A percentile compares a stretch with the other conserved stretches of the same genome.
phyloP scores from a whole-genome alignment of 208 protist species.

The Naegleria gruberi region DNA sequence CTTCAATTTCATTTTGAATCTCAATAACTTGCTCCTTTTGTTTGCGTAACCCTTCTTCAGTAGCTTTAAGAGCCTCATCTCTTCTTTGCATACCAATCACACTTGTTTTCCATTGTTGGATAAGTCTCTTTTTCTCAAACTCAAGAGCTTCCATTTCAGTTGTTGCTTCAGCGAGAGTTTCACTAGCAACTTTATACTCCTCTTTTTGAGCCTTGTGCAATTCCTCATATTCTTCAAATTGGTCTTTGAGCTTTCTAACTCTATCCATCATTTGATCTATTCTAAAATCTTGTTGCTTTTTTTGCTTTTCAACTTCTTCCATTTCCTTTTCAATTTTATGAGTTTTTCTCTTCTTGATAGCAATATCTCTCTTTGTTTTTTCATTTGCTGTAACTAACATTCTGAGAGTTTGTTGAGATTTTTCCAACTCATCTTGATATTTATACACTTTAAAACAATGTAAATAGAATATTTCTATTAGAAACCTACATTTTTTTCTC shows the following conservation, averaged over 20 bases:
- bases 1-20: constrained; percentile 80
- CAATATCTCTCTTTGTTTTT: constrained; percentile 55
- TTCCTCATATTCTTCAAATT: constrained; percentile 61
- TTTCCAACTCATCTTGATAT: not conserved
- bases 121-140: constrained; percentile 85
- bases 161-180: constrained; percentile 77
- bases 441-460: not conserved
- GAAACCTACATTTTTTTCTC: constrained; percentile 52
- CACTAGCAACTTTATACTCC: constrained; percentile 70
- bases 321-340: constrained; percentile 90
- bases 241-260: constrained; percentile 65
- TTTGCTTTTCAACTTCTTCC: constrained; percentile 75
- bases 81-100: constrained; percentile 83
- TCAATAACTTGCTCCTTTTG: constrained; percentile 75
- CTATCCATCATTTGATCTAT: constrained; percentile 73
- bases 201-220: constrained; percentile 70
- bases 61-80: constrained; percentile 77
- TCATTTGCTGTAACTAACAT: not conserved
- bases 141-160: constrained; percentile 85
- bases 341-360: constrained; percentile 78
- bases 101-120: constrained; percentile 82
- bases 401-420: not conserved
- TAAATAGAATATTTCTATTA: not conserved
- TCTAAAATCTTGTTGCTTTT: constrained; percentile 79
- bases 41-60: constrained; percentile 74